Evolutionary conservation across 331 rosid species (phyloP).

Genomic region (Ulmus americana): DNA sequence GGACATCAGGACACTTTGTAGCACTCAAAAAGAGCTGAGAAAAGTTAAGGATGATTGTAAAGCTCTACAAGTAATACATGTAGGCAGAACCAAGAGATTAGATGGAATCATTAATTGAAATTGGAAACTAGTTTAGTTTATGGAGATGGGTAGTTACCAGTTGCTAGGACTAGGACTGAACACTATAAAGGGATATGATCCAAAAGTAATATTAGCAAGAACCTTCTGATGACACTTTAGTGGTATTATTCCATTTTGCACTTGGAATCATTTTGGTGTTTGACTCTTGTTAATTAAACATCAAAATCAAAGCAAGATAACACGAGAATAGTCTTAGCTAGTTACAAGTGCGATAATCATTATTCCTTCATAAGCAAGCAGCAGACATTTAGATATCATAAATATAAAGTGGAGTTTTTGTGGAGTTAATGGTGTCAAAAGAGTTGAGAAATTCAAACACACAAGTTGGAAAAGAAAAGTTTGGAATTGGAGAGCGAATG

Average conservation of each 20-base stretch:
- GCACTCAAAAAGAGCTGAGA: constrained; percentile 3
- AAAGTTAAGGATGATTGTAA: neutral
- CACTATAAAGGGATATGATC: constrained; percentile 18
- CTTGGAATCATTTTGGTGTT: constrained; percentile 29
- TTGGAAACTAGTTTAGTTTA: neutral
- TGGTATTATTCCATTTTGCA: constrained; percentile 30
- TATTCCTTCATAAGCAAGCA: constrained; percentile 22
- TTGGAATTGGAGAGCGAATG: constrained; percentile 20
- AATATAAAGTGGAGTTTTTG: constrained; percentile 23
- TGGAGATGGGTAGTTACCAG: constrained; percentile 13
- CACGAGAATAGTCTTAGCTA: neutral
- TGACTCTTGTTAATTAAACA: constrained; percentile 30
- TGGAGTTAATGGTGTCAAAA: constrained; percentile 39
- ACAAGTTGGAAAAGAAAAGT: constrained; percentile 22
- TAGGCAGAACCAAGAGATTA: neutral
- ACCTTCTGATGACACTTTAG: constrained; percentile 15
- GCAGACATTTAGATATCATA: neutral
- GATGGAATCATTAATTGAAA: constrained; percentile 13
- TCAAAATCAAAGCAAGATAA: constrained; percentile 8
- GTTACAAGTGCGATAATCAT: neutral
- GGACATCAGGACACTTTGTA: neutral
- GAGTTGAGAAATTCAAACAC: constrained; percentile 15
- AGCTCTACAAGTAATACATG: neutral
- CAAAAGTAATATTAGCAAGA: constrained; percentile 16
- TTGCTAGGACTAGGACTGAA: constrained; percentile 12